These are phyloP conservation scores for Kluyveromyces dobzhanskii DNA, from an alignment of 805 yeast genomes.

Conservation along the genomic window DNA sequence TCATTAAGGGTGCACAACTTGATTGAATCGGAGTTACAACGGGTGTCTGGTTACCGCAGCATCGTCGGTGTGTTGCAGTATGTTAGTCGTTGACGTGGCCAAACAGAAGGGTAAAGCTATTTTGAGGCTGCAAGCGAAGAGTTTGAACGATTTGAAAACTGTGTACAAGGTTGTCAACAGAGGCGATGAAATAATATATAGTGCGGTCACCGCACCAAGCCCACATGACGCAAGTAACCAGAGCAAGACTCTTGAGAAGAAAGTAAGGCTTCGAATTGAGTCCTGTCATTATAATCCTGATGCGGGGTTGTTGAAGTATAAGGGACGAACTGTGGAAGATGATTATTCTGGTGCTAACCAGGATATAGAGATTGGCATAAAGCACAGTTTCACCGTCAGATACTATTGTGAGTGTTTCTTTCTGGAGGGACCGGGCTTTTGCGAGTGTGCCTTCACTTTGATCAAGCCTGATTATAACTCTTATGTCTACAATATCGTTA, in stretches of 20 bases:
- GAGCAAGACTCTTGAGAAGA: slow-evolving; percentile 55
- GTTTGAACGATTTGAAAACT: slow-evolving; percentile 87
- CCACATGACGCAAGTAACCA: no score
- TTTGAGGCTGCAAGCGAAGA: slow-evolving; percentile 67
- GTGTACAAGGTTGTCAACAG: slow-evolving; percentile 70
- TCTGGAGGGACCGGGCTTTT: no score
- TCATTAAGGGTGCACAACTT: no score
- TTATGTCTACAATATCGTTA: slow-evolving; percentile 51
- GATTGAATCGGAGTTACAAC: no score
- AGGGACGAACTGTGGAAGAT: slow-evolving; percentile 55
- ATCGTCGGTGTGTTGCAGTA: no score
- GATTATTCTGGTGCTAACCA: slow-evolving; percentile 43
- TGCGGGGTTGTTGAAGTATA: slow-evolving; percentile 69
- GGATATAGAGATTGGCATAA: slow-evolving; percentile 77
- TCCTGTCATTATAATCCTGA: slow-evolving; percentile 71
- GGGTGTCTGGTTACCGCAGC: no score
- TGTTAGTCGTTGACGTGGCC: no score
- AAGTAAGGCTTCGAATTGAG: slow-evolving; percentile 52
- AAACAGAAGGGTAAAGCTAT: slow-evolving; percentile 15
- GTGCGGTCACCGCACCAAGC: no score
- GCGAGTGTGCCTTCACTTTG: slow-evolving; percentile 58
- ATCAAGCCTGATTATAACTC: slow-evolving; percentile 77
- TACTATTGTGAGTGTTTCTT: no score
- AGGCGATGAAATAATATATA: slow-evolving; percentile 65
- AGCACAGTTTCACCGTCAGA: slow-evolving; percentile 78